A percentile compares a stretch with the other conserved stretches of the same genome.
Conservation (phyloP, 257 asterid genomes). For the Thymus quinquecostatus region DNA sequence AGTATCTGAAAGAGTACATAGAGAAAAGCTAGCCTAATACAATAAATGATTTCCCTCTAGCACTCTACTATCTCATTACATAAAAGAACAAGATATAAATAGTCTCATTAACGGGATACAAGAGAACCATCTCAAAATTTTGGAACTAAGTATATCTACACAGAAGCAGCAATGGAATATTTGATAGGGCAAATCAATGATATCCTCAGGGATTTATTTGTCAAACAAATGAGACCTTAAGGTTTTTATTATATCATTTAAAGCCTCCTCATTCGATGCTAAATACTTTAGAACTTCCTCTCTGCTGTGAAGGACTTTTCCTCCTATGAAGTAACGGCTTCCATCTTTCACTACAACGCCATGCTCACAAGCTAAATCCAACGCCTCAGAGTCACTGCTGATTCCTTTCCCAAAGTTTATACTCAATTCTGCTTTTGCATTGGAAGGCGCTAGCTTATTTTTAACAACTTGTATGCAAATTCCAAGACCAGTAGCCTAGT, state of each 20-base stretch:
- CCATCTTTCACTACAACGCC: constrained; percentile 70
- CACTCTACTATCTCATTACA: constrained; percentile 15
- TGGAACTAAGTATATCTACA: constrained; percentile 30
- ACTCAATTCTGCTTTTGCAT: constrained; percentile 70
- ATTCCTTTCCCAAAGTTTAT: constrained; percentile 79
- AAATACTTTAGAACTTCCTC: constrained; percentile 71
- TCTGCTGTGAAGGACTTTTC: constrained; percentile 51
- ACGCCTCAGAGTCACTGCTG: constrained; percentile 60
- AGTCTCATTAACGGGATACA: background rate
- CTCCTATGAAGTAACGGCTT: constrained; percentile 57
- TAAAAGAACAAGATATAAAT: constrained; percentile 1
- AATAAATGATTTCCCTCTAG: constrained; percentile 2
- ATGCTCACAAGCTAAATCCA: constrained; percentile 88
- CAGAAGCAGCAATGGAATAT: constrained; percentile 22
- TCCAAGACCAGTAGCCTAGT: constrained; percentile 86
- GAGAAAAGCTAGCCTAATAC: background rate
- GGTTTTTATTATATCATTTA: constrained; percentile 56
- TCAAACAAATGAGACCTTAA: constrained; percentile 66
- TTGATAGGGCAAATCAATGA: constrained; percentile 9
- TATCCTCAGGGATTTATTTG: constrained; percentile 31
- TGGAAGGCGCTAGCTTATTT: constrained; percentile 84
- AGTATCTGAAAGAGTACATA: constrained; percentile 23
- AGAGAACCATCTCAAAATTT: background rate
- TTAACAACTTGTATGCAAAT: constrained; percentile 79
- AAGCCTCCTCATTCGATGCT: constrained; percentile 51